These are phyloP conservation scores for Helichrysum umbraculigerum DNA, from an alignment of 129 eudicot species.

Conservation along the genomic window DNA sequence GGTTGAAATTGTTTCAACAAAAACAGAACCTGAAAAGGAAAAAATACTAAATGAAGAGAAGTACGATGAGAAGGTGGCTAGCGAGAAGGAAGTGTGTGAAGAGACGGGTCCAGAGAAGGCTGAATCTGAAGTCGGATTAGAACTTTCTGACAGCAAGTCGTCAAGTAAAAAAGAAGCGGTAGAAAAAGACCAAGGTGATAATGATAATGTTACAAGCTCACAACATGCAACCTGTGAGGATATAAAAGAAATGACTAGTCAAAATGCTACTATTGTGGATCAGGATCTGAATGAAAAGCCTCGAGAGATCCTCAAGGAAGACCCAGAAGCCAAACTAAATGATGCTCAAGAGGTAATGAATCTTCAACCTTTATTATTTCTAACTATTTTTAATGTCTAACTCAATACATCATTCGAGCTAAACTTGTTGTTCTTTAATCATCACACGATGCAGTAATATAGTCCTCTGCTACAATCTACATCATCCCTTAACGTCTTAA, in stretches of 20 bases:
- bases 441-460: neutral
- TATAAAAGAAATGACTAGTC: slow-evolving; percentile 8
- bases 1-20: neutral
- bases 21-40: slow-evolving; percentile 16
- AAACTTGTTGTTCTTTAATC: neutral
- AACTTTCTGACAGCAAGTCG: neutral
- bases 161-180: neutral
- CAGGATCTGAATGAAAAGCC: slow-evolving; percentile 19
- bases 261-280: slow-evolving; percentile 19
- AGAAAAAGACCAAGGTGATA: slow-evolving; percentile 17
- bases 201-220: slow-evolving; percentile 11
- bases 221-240: slow-evolving; percentile 21
- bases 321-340: slow-evolving; percentile 13
- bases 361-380: neutral
- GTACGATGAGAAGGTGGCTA: neutral
- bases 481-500: neutral
- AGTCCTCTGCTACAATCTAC: neutral
- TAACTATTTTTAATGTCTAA: neutral
- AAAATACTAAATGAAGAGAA: neutral
- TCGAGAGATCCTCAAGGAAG: slow-evolving; percentile 10
- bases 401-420: neutral
- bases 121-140: slow-evolving; percentile 15
- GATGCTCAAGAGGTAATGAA: slow-evolving; percentile 29
- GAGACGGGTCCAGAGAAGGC: slow-evolving; percentile 11
- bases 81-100: slow-evolving; percentile 14